Evolutionary conservation across 441 rosid genomes (phyloP).

Genomic region (Manihot esculenta): DNA sequence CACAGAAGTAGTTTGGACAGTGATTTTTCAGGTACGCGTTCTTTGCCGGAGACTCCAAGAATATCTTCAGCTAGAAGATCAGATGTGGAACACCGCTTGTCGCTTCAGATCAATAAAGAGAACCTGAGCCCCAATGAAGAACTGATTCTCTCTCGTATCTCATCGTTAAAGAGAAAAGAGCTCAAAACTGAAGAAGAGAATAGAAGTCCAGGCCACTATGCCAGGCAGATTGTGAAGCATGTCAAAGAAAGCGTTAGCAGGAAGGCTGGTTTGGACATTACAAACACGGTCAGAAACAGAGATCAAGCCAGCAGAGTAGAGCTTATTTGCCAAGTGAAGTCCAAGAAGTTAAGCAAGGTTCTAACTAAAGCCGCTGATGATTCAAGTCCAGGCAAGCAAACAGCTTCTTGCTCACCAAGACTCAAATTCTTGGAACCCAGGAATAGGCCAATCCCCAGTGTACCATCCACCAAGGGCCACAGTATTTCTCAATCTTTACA

Average conservation of each 20-base stretch:
- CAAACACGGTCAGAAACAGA: slow-evolving; percentile 57
- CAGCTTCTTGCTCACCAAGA: slow-evolving; percentile 52
- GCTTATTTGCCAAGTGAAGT: slow-evolving; percentile 33
- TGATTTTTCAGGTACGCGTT: slow-evolving; percentile 49
- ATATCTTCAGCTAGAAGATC: slow-evolving; percentile 70
- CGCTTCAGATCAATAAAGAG: slow-evolving; percentile 81
- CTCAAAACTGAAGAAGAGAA: slow-evolving; percentile 47
- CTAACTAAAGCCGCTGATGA: slow-evolving; percentile 16
- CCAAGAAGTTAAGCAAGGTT: slow-evolving; percentile 37
- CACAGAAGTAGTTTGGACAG: slow-evolving; percentile 38
- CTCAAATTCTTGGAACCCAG: slow-evolving; percentile 47
- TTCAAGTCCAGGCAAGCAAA: slow-evolving; percentile 39
- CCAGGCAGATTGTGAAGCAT: slow-evolving; percentile 66
- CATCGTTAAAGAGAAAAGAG: slow-evolving; percentile 43
- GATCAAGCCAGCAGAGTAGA: slow-evolving; percentile 30
- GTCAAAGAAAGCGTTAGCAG: slow-evolving; percentile 63
- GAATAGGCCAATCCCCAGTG: slow-evolving; percentile 25
- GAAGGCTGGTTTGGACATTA: slow-evolving; percentile 65
- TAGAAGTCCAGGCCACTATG: slow-evolving; percentile 51
- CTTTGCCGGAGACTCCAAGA: slow-evolving; percentile 83
- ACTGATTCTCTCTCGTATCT: slow-evolving; percentile 40
- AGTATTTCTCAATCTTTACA: slow-evolving; percentile 20
- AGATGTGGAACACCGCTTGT: slow-evolving; percentile 68
- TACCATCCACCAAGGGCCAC: slow-evolving; percentile 26
- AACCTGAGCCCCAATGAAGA: slow-evolving; percentile 42